These are phyloP conservation scores for Fusarium haematococcum DNA, from an alignment of 2,329 filamentous ascomycete species.

Conservation along the genomic window DNA sequence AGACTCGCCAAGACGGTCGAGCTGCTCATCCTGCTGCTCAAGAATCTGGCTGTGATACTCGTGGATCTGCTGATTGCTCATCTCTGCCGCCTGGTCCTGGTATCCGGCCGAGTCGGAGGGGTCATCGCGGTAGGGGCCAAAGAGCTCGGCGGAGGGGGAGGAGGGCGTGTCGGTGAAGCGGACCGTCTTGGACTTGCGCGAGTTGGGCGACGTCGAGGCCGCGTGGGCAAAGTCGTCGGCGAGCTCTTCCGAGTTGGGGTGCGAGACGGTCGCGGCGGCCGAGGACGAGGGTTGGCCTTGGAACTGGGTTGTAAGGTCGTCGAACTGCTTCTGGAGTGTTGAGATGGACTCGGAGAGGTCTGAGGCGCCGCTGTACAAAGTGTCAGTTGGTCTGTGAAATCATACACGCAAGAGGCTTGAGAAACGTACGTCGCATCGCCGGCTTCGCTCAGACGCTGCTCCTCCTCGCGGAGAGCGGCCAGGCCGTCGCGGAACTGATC, in stretches of 20 bases:
- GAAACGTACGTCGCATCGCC: slow-evolving; percentile 70
- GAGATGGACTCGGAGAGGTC: slow-evolving; percentile 73
- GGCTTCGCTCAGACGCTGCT: slow-evolving; percentile 71
- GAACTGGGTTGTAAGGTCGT: slow-evolving; percentile 84
- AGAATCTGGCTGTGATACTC: slow-evolving; percentile 84
- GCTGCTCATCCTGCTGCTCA: slow-evolving; percentile 89
- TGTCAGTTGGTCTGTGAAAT: not conserved
- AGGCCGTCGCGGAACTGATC: slow-evolving; percentile 88
- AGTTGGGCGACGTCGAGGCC: slow-evolving; percentile 52
- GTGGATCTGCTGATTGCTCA: slow-evolving; percentile 89
- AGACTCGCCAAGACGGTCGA: slow-evolving; percentile 87
- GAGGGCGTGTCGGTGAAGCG: slow-evolving; percentile 80
- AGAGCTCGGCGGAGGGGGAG: slow-evolving; percentile 56
- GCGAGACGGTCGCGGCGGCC: slow-evolving; percentile 63
- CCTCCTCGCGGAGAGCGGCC: slow-evolving; percentile 73
- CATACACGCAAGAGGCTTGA: not conserved
- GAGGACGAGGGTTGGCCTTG: slow-evolving; percentile 70
- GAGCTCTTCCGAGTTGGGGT: slow-evolving; percentile 74
- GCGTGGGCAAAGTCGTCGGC: slow-evolving; percentile 74
- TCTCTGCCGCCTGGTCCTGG: slow-evolving; percentile 66
- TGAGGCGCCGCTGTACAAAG: slow-evolving; percentile 56
- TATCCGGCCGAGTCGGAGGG: slow-evolving; percentile 69
- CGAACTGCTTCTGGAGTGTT: slow-evolving; percentile 78
- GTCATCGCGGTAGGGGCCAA: slow-evolving; percentile 77
- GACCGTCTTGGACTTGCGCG: slow-evolving; percentile 75